Evolutionary conservation across 208 protist species (phyloP).

Genomic region (Acanthamoeba divionensis): DNA sequence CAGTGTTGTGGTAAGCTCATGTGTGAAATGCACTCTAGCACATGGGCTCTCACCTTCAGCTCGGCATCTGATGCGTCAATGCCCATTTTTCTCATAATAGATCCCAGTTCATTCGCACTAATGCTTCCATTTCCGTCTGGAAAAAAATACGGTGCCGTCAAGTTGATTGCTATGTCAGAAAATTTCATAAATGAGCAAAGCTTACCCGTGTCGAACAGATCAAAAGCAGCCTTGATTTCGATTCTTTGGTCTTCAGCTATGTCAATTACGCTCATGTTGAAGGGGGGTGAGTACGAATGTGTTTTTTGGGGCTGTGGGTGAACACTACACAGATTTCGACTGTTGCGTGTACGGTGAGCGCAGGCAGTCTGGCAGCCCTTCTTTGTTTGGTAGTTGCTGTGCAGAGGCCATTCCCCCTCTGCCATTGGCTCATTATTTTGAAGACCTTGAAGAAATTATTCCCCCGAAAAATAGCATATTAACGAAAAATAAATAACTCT

Average conservation of each 20-base stretch:
- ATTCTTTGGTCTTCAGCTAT: background rate
- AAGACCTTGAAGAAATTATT: too few species aligned
- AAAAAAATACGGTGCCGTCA: background rate
- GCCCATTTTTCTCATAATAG: constrained; percentile 97
- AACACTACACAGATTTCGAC: too few species aligned
- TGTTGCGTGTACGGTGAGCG: too few species aligned
- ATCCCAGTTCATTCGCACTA: constrained; percentile 95
- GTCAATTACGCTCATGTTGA: background rate
- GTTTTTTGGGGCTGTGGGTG: too few species aligned
- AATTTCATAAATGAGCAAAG: background rate
- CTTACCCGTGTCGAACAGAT: background rate
- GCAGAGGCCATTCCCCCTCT: too few species aligned
- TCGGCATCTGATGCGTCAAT: constrained; percentile 87
- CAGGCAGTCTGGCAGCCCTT: too few species aligned
- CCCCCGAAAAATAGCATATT: too few species aligned
- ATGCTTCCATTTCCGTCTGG: constrained; percentile 95
- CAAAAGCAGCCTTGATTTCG: background rate
- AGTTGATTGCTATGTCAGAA: background rate
- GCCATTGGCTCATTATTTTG: too few species aligned
- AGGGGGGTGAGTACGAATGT: background rate
- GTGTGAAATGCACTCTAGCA: too few species aligned
- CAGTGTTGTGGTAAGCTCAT: too few species aligned
- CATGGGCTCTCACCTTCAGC: background rate
- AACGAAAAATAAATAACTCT: too few species aligned
- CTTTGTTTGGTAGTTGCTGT: too few species aligned